Percentiles rank a stretch among this genome's conserved stretches.
Conservation (phyloP, 2,329 filamentous ascomycete species). For the Colletotrichum sp. region DNA sequence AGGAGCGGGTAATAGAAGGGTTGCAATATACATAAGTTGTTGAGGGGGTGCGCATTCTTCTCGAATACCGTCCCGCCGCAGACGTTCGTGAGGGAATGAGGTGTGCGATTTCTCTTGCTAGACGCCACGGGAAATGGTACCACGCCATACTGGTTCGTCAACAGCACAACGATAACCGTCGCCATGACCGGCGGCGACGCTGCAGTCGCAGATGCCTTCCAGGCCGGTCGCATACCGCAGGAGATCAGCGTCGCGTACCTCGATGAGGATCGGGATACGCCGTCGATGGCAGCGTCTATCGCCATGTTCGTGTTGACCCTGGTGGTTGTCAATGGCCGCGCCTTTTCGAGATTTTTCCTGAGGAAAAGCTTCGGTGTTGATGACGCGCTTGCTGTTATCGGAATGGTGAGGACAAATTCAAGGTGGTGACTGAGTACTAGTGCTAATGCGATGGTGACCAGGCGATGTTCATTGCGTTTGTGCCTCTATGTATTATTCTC, state of each 20-base stretch:
- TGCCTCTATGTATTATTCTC: slow-evolving; percentile 45
- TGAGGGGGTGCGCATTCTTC: background rate
- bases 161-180: background rate
- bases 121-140: background rate
- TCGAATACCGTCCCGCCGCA: background rate
- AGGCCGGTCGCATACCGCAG: slow-evolving; percentile 38
- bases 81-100: background rate
- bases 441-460: background rate
- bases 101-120: background rate
- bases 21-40: slow-evolving; percentile 1
- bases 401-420: slow-evolving; percentile 32
- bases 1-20: background rate
- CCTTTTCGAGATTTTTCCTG: slow-evolving; percentile 39
- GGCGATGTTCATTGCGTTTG: slow-evolving; percentile 43
- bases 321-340: slow-evolving; percentile 37
- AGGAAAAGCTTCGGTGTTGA: slow-evolving; percentile 42
- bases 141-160: background rate
- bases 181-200: slow-evolving; percentile 14
- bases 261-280: slow-evolving; percentile 38
- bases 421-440: background rate
- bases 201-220: slow-evolving; percentile 34
- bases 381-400: slow-evolving; percentile 39
- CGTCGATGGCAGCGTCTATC: slow-evolving; percentile 44
- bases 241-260: slow-evolving; percentile 38
- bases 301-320: slow-evolving; percentile 39